Base-by-base conservation (phyloP, 139 green algal genomes). In the Chlamydomonas eustigma region DNA sequence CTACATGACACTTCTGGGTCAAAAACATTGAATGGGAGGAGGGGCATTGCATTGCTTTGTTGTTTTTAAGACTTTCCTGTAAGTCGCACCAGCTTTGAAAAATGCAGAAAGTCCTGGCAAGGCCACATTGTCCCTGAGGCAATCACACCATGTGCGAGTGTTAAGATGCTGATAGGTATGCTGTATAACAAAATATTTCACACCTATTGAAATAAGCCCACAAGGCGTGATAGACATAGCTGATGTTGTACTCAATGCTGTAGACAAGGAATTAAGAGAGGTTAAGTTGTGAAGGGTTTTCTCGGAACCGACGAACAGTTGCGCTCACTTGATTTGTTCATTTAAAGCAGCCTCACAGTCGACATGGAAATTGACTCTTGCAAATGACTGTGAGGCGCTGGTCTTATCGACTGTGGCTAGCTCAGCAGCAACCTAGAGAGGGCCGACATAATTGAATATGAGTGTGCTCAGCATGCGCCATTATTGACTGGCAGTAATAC, bases 241-340 rank as follows among this genome's bases (percentile, higher is more conserved):
- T 92, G 50, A 97, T 89, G 51, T 90, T 94, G 85, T 94, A 94
- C 88, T 97, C 92, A 64, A 96, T 91, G 83, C 86, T 92, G 83
- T 38, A 64, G 65, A 64, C 28, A 30, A 64, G 38, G 36, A 5
- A 44, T 73, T 32, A 44, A 34, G 63, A 34, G 24, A 28, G 63
- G 63, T 70, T 18, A 12, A 28, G 24, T 34, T n/a, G 12, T n/a
- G 22, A 28, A n/a, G 63, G 12, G 34, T 22, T 18, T 18, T n/a
- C n/a, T 35, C 12, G 63, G 12, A n/a, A n/a, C n/a, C n/a, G n/a
- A n/a, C n/a, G n/a, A n/a, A 39, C 66, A 51, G 6, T 18, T 50
- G 32, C 30, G 28, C 31, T 86, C 71, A 97, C 92, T 97, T 98
- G 88, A 98, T 97, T 77, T 98, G 94, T 84, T 98, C 94, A 81